Evolutionary conservation across 2,329 filamentous ascomycete genomes (phyloP).

Genomic region (Xylariaceae sp.): DNA sequence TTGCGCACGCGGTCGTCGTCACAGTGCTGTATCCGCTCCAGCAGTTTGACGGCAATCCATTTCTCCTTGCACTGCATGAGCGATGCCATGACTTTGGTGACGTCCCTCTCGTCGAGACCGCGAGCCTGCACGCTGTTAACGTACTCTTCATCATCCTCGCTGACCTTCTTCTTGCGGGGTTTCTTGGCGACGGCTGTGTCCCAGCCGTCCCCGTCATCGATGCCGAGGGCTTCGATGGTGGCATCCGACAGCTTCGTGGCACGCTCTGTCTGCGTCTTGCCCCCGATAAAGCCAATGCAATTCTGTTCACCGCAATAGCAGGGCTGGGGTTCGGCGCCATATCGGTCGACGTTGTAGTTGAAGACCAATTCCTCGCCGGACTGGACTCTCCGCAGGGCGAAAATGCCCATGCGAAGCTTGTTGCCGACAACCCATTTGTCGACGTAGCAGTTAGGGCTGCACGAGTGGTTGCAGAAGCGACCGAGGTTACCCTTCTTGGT

Average conservation of each 20-base stretch:
- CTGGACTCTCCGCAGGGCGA: constrained; percentile 76
- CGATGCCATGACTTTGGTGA: constrained; percentile 50
- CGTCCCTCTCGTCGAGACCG: constrained; percentile 24
- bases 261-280: constrained; percentile 93
- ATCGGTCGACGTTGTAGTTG: constrained; percentile 99
- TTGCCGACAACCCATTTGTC: constrained; percentile 99
- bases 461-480: constrained; percentile 97
- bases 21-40: constrained; percentile 79
- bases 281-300: constrained; percentile 93
- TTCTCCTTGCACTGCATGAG: constrained; percentile 98
- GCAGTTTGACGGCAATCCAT: constrained; percentile 95
- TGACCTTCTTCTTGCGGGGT: constrained; percentile 83
- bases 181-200: constrained; percentile 85
- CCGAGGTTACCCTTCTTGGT: constrained; percentile 95
- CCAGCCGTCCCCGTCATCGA: constrained; percentile 89
- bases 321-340: constrained; percentile 91
- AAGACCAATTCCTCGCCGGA: constrained; percentile 94
- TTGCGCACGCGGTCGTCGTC: constrained; percentile 82
- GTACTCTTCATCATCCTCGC: constrained; percentile 92
- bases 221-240: constrained; percentile 90
- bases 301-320: constrained; percentile 95
- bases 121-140: constrained; percentile 59
- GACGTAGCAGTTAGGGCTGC: constrained; percentile 97
- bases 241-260: constrained; percentile 84
- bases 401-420: constrained; percentile 98